These are phyloP conservation scores for Przewalskia tangutica DNA, from an alignment of 257 asterid genomes.

Conservation along the genomic window DNA sequence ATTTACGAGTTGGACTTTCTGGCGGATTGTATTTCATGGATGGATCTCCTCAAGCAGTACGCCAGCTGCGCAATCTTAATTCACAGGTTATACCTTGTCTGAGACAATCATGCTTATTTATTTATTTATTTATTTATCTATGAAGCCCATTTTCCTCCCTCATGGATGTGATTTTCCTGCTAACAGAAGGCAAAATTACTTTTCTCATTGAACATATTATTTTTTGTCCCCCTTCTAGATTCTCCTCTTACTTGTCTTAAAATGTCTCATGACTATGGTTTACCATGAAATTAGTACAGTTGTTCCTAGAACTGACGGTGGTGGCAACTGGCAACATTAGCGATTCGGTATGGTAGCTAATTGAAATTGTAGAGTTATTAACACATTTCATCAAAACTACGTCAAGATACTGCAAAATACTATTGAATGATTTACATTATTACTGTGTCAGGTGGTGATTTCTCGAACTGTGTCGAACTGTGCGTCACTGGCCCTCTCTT, in stretches of 20 bases:
- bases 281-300: neutral
- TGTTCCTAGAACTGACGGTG: neutral
- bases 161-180: neutral
- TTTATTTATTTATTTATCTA: neutral
- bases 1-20: conserved; percentile 77
- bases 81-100: conserved; percentile 48
- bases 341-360: neutral
- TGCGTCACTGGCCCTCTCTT: neutral
- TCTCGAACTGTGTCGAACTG: neutral
- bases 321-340: neutral
- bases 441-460: neutral
- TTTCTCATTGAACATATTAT: neutral
- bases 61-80: conserved; percentile 63
- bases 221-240: neutral
- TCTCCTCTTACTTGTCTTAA: neutral
- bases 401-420: neutral
- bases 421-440: neutral
- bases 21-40: conserved; percentile 94
- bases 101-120: conserved; percentile 4
- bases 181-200: neutral
- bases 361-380: neutral
- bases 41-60: conserved; percentile 88
- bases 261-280: neutral
- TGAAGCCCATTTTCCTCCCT: neutral
- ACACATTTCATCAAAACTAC: neutral